Percentiles rank a stretch among this genome's conserved stretches.
Evolutionary conservation across 805 yeast species (phyloP).

Genomic region (Lachancea waltii): DNA sequence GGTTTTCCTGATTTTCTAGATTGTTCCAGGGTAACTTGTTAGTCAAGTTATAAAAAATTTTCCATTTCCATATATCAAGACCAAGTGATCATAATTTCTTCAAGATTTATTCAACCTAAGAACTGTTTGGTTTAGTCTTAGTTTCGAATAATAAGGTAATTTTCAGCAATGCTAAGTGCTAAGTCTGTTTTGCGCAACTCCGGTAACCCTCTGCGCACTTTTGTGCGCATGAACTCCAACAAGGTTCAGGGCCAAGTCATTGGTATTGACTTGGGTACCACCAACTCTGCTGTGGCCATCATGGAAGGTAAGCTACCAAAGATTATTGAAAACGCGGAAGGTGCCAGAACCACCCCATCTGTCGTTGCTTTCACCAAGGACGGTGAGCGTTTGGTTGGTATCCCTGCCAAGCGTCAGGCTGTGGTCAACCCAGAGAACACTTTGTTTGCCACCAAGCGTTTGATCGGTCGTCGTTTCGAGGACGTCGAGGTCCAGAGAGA

Average conservation of each 20-base stretch:
- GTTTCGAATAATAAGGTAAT: neutral
- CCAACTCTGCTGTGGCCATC: slow-evolving; percentile 82
- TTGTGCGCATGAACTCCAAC: slow-evolving; percentile 32
- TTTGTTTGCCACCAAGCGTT: slow-evolving; percentile 87
- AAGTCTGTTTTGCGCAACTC: slow-evolving; percentile 10
- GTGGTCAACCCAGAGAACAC: slow-evolving; percentile 93
- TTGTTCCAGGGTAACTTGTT: slow-evolving; percentile 2
- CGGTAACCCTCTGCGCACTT: slow-evolving; percentile 11
- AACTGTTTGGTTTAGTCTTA: no score
- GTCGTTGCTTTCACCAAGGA: slow-evolving; percentile 91
- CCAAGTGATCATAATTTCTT: neutral
- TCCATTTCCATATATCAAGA: neutral
- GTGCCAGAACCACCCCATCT: slow-evolving; percentile 85
- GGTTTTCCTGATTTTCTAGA: slow-evolving; percentile 2
- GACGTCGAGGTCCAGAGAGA: slow-evolving; percentile 90
- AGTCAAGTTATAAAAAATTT: slow-evolving; percentile 1
- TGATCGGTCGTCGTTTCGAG: slow-evolving; percentile 87
- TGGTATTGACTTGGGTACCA: slow-evolving; percentile 83
- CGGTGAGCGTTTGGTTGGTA: slow-evolving; percentile 88
- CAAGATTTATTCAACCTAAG: no score
- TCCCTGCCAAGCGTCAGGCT: slow-evolving; percentile 94
- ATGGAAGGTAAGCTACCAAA: slow-evolving; percentile 64
- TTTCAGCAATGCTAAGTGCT: slow-evolving; percentile 8
- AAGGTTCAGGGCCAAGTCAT: slow-evolving; percentile 45
- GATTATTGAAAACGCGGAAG: slow-evolving; percentile 77